Evolutionary conservation across 306 rosid genomes (phyloP).

Genomic region (Inga laurina): DNA sequence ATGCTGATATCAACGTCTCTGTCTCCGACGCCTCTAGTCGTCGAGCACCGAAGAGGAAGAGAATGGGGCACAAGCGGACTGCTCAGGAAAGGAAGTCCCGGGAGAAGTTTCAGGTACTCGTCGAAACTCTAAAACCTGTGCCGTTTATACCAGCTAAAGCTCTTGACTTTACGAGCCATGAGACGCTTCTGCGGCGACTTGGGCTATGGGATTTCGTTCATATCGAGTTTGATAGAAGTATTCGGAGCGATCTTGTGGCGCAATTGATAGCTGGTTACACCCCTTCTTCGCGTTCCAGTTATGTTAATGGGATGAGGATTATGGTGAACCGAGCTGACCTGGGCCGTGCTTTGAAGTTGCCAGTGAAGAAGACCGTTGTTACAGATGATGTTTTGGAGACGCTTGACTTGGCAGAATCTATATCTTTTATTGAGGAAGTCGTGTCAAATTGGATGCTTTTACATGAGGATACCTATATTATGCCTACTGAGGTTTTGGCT

Average conservation of each 20-base stretch:
- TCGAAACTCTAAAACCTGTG: constrained; percentile 64
- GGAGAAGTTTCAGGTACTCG: constrained; percentile 55
- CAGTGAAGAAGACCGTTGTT: constrained; percentile 44
- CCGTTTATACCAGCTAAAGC: constrained; percentile 63
- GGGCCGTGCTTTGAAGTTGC: constrained; percentile 74
- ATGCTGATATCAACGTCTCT: constrained; percentile 14
- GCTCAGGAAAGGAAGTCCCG: constrained; percentile 44
- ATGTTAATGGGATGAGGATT: constrained; percentile 52
- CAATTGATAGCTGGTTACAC: constrained; percentile 61
- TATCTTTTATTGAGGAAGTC: constrained; percentile 57
- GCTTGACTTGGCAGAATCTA: constrained; percentile 41
- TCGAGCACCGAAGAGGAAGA: constrained; percentile 49
- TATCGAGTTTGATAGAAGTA: constrained; percentile 55
- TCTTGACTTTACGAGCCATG: constrained; percentile 62
- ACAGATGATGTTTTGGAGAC: constrained; percentile 35
- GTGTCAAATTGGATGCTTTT: constrained; percentile 78
- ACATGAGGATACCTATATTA: constrained; percentile 72
- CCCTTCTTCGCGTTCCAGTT: constrained; percentile 35
- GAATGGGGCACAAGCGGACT: constrained; percentile 27
- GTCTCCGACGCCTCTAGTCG: constrained; percentile 29
- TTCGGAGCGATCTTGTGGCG: constrained; percentile 63
- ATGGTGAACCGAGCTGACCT: constrained; percentile 67
- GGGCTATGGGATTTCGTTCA: constrained; percentile 88
- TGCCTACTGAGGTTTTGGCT: constrained; percentile 54
- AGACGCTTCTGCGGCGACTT: constrained; percentile 64